These are phyloP conservation scores for Scutellaria barbata DNA, from an alignment of 257 asterid genomes.

Conservation along the genomic window DNA sequence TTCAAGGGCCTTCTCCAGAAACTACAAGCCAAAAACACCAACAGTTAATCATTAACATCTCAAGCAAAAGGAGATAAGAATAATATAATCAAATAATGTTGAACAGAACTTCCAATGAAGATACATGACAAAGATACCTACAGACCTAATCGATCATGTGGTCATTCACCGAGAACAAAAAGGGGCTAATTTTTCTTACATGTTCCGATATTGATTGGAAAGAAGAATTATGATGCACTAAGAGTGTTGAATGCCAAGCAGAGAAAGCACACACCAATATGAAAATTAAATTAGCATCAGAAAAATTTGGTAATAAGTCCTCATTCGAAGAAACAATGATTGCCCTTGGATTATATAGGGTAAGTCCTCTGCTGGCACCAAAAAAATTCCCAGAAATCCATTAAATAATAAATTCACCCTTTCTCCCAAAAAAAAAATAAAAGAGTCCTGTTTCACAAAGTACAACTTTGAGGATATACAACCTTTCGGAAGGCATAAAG, in stretches of 20 bases:
- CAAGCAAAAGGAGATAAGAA: conserved; percentile 27
- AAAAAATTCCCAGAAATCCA: conserved; percentile 10
- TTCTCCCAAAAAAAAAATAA: too few relatives aligned
- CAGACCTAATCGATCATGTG: conserved; percentile 15
- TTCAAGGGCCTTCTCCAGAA: conserved; percentile 81
- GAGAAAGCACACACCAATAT: conserved; percentile 9
- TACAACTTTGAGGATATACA: too few relatives aligned
- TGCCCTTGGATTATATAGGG: conserved; percentile 24
- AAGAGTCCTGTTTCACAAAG: too few relatives aligned
- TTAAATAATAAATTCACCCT: conserved; percentile 9
- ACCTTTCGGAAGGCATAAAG: too few relatives aligned
- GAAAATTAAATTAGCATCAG: not conserved
- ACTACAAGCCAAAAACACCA: conserved; percentile 50
- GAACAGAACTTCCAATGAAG: conserved; percentile 21
- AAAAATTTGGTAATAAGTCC: conserved; percentile 11
- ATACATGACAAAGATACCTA: not conserved
- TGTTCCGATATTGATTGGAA: conserved; percentile 20
- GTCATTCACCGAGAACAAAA: conserved; percentile 2
- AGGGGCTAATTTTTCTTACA: conserved; percentile 21
- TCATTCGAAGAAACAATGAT: conserved; percentile 19
- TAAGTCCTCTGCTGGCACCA: conserved; percentile 1
- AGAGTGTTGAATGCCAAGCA: not conserved
- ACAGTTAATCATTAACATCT: conserved; percentile 31
- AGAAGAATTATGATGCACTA: not conserved
- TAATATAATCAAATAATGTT: not conserved